These are phyloP conservation scores for Monosporozyma aerobia DNA, from an alignment of 805 yeast species.

Conservation along the genomic window DNA sequence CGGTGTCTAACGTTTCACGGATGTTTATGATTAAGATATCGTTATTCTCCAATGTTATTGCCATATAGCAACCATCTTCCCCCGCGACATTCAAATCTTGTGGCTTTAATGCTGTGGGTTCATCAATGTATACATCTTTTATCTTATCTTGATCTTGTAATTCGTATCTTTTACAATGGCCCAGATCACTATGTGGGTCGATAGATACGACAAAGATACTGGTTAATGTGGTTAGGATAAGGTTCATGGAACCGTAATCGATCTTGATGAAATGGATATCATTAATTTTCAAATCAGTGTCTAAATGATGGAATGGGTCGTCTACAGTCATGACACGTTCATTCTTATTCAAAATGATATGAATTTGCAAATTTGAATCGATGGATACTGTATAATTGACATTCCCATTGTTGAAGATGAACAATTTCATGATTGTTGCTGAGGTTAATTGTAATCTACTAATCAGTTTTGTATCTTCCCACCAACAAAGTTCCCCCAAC, in stretches of 20 bases:
- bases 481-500: conserved; percentile 29
- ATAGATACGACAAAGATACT: conserved; percentile 18
- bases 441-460: conserved; percentile 14
- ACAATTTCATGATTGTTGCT: conserved; percentile 15
- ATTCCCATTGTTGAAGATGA: conserved; percentile 4
- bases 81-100: conserved; percentile 24
- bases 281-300: conserved; percentile 1
- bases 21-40: conserved; percentile 19
- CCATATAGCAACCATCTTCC: conserved; percentile 28
- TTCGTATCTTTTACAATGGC: conserved; percentile 13
- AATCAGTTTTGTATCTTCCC: conserved; percentile 23
- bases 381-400: conserved; percentile 20
- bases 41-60: conserved; percentile 18
- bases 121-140: conserved; percentile 21
- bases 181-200: conserved; percentile 18
- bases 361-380: conserved; percentile 17
- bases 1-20: conserved; percentile 14
- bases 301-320: conserved; percentile 12
- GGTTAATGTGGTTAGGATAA: conserved; percentile 17
- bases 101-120: conserved; percentile 19
- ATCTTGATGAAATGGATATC: conserved; percentile 20
- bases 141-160: conserved; percentile 10
- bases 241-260: conserved; percentile 26
- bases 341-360: conserved; percentile 10
- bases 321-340: conserved; percentile 15